Percentiles rank a stretch among this genome's conserved stretches.
Evolutionary conservation across 1,139 yeast genomes (phyloP).

Genomic region (Kazachstania sp.): DNA sequence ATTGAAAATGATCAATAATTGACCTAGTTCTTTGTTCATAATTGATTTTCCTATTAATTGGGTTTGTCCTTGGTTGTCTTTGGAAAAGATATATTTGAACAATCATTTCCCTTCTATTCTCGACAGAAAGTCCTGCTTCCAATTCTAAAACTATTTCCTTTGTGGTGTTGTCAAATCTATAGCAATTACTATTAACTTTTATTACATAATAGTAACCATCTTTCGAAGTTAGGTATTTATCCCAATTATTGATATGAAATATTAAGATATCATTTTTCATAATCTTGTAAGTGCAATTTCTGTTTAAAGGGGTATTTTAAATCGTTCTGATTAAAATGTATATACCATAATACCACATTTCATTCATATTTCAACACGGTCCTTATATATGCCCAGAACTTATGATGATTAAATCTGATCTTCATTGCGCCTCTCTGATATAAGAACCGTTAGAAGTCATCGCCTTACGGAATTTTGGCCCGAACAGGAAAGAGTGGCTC

Average conservation of each 20-base stretch:
- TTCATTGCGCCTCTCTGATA: too few species aligned
- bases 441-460: too few species aligned
- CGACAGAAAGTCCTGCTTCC: neutral
- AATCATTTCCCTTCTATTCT: neutral
- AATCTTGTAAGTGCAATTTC: neutral
- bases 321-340: too few species aligned
- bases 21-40: neutral
- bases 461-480: too few species aligned
- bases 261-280: neutral
- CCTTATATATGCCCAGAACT: too few species aligned
- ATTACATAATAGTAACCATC: neutral
- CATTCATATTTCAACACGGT: too few species aligned
- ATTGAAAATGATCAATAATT: neutral
- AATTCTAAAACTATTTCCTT: neutral
- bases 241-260: neutral
- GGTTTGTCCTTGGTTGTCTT: neutral
- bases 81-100: slow-evolving; percentile 1
- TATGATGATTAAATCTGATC: too few species aligned
- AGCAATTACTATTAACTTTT: neutral
- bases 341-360: too few species aligned
- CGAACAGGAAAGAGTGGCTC: too few species aligned
- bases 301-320: too few species aligned
- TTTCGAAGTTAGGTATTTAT: neutral
- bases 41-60: neutral
- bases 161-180: neutral